Conservation (phyloP, 352 stramenopile genomes). For the Phytopythium ostracodes region DNA sequence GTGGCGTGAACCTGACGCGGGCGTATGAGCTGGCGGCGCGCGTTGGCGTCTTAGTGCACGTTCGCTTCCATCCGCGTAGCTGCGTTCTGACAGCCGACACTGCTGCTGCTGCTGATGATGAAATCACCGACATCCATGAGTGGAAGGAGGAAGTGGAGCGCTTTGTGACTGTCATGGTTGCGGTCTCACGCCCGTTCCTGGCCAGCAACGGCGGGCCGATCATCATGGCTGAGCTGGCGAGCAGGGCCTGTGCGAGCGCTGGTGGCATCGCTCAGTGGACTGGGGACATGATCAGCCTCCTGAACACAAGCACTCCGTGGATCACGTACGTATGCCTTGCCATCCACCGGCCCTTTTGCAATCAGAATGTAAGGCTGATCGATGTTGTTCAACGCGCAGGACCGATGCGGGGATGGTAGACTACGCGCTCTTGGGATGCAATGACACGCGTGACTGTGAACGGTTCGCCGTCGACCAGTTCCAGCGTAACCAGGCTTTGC, state of each 20-base stretch:
- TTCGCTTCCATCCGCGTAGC: constrained; percentile 66
- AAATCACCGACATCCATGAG: constrained; percentile 20
- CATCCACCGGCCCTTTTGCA: background rate
- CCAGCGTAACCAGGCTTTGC: constrained; percentile 35
- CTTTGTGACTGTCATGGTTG: constrained; percentile 60
- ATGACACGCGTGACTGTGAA: constrained; percentile 63
- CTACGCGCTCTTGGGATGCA: constrained; percentile 22
- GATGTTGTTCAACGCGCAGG: background rate
- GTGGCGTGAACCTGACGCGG: constrained; percentile 45
- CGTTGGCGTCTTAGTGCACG: constrained; percentile 60
- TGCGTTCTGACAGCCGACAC: constrained; percentile 13
- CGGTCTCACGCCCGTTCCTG: constrained; percentile 57
- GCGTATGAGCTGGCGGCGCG: constrained; percentile 57
- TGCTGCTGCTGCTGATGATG: too few relatives aligned
- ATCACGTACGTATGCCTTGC: constrained; percentile 45
- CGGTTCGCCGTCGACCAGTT: constrained; percentile 31
- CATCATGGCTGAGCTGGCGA: constrained; percentile 72
- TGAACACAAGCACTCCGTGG: constrained; percentile 67
- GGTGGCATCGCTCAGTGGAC: constrained; percentile 44
- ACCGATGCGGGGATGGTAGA: background rate
- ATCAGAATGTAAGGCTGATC: constrained; percentile 8
- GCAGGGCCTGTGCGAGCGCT: constrained; percentile 30
- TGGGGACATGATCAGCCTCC: constrained; percentile 36
- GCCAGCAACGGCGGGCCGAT: constrained; percentile 61
- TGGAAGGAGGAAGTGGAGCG: constrained; percentile 61